Base-by-base conservation (phyloP, 176 grass and related monocot genomes). In the Otatea glauca region DNA sequence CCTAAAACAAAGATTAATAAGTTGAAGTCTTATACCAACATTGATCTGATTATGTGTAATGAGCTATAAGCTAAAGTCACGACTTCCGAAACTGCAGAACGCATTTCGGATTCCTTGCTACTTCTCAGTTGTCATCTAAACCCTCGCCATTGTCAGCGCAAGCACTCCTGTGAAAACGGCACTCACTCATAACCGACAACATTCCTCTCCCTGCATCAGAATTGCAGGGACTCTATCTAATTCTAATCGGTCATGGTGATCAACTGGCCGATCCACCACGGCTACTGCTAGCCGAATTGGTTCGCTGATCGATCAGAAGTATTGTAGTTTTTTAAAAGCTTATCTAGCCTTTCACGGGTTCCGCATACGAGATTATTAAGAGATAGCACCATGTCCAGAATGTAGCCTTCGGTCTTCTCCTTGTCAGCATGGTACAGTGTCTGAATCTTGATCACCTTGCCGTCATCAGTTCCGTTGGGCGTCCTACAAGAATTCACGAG, bases 371-470 rank as follows among this genome's bases (percentile, higher is more conserved):
- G 90, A 71, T 76, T 50, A 47, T 95, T 86, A 70, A 92, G 90
- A 72, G 47, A 83, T 41, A 92, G 56, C 18, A 95, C 80, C 70
- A 90, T 79, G 4, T 90, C 88, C 13, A 89, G 68, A 79, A 95
- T 88, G 64, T 81, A 81, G 24, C 67, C 29, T 74, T 92, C 93
- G 24, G 79, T 92, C 71, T 92, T 92, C 48, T 84, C 76, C 65
- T 84, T 88, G 41, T 92, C 84, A 55, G 86, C 93, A 82, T 92
- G 71, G 50, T 90, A 55, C 51, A 95, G 79, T 16, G 88, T 87
- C 74, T 92, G 53, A 90, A 89, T 81, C 75, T 88, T 72, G 76
- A 78, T 39, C 72, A 58, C 20, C 84, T 75, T 69, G 34, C 41
- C 5, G 20, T 62, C 15, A 65, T 21, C 73, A 20, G n/a, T 16